Base-by-base conservation (phyloP, 108 stramenopile species). In the Nannochloropsis oceanica region DNA sequence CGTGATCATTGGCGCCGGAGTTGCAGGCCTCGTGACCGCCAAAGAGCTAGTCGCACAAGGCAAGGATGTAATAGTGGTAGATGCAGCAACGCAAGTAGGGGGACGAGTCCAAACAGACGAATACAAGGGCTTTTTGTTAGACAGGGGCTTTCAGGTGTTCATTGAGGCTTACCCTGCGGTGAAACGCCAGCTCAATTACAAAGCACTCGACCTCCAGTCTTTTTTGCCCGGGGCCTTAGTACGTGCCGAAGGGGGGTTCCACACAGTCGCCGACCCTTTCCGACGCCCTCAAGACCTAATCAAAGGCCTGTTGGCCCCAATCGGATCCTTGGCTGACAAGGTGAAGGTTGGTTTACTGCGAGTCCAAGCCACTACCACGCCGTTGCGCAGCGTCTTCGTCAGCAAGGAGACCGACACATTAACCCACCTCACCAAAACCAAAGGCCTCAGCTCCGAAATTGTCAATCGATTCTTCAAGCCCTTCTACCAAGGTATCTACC, bases 71-170 rank as follows among this genome's bases (percentile, higher is more conserved):
- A 27, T 27, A 10, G 84, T 79, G 18, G 25, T 84, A 26, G 83
- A 84, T 44, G 44, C 83, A 25, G 73, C 25, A 44, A 27, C 43
- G 43, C 25, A 26, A 24, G 80, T 79, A 10, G 80, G 88, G 34
- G 86, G 90, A 42, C 44, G 90, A 27, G 83, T 90, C n/a, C 85
- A 86, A 25, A 89, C 90, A 22, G 88, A 89, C 80, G 88, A 82
- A 59, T 85, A 86, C 20, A 85, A 90, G 8, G 90, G 89, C 11
- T 90, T 89, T 84, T 42, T 87, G 13, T 83, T 90, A 20, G 90
- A 90, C 86, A 79, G 87, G 44, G 90, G 90, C 26, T 90, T 90
- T 80, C 90, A 90, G 87, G 90, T 89, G 34, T 88, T 90, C 84
- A 89, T 90, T 22, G 89, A 89, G 79, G 82, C 86, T 1, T 90